These are phyloP conservation scores for Warburgia ugandensis DNA, from an alignment of 164 flowering plant species.

Conservation along the genomic window DNA sequence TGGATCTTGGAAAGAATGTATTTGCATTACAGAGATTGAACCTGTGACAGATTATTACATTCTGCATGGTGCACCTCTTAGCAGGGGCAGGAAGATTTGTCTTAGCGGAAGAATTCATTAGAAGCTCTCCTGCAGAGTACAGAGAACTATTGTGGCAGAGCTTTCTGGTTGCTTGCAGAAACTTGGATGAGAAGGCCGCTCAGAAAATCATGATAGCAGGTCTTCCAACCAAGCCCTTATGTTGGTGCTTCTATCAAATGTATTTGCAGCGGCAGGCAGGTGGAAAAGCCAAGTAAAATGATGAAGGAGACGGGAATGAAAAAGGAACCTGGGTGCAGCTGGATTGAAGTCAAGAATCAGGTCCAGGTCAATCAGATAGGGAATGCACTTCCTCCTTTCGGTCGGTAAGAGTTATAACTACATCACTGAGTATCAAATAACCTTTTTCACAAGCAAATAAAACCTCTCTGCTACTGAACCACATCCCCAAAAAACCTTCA, in stretches of 20 bases:
- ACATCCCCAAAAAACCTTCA: too few relatives aligned
- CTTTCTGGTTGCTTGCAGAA: slow-evolving; percentile 21
- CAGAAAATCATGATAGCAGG: slow-evolving; percentile 10
- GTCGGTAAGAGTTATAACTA: too few relatives aligned
- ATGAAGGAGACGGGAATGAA: slow-evolving; percentile 11
- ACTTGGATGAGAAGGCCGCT: slow-evolving; percentile 9
- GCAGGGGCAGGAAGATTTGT: slow-evolving; percentile 16
- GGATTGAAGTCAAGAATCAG: slow-evolving; percentile 16
- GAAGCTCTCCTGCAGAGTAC: slow-evolving; percentile 8
- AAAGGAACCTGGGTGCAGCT: slow-evolving; percentile 25
- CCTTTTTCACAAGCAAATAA: too few relatives aligned
- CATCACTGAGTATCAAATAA: too few relatives aligned
- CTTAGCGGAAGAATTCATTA: slow-evolving; percentile 15
- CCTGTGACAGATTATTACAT: slow-evolving; percentile 14
- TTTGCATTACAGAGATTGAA: slow-evolving; percentile 16
- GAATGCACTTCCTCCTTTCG: too few relatives aligned
- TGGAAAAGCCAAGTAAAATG: slow-evolving; percentile 6
- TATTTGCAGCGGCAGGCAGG: slow-evolving; percentile 16
- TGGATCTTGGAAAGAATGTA: slow-evolving; percentile 12
- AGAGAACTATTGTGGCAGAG: slow-evolving; percentile 12
- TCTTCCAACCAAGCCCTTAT: slow-evolving; percentile 1
- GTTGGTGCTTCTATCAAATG: slow-evolving; percentile 13
- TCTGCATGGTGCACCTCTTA: slow-evolving; percentile 19
- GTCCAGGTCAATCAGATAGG: slow-evolving; percentile 9
- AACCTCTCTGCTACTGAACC: too few relatives aligned